These are phyloP conservation scores for Talaromyces sp. DNA, from an alignment of 2,329 filamentous ascomycete genomes.

Conservation along the genomic window DNA sequence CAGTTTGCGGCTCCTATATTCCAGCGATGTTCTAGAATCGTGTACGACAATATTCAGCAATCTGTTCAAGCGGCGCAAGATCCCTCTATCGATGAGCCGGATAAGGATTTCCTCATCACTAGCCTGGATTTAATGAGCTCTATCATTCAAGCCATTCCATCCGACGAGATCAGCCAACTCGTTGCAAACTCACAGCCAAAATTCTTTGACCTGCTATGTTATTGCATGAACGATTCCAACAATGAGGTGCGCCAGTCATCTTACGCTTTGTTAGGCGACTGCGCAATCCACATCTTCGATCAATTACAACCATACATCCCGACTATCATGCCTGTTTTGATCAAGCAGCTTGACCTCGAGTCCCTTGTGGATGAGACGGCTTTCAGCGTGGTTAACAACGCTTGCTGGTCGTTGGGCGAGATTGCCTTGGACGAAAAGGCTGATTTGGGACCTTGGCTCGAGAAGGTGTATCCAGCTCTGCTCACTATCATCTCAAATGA, in stretches of 20 bases:
- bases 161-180: conserved; percentile 70
- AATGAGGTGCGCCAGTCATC: conserved; percentile 96
- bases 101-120: conserved; percentile 96
- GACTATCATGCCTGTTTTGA: conserved; percentile 71
- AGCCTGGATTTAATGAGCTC: conserved; percentile 90
- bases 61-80: conserved; percentile 69
- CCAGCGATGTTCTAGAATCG: conserved; percentile 81
- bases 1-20: conserved; percentile 88
- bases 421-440: conserved; percentile 75
- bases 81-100: conserved; percentile 69
- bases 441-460: conserved; percentile 73
- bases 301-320: conserved; percentile 73
- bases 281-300: conserved; percentile 85
- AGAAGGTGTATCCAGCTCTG: conserved; percentile 72
- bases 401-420: conserved; percentile 94
- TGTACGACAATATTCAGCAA: conserved; percentile 86
- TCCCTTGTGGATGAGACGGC: conserved; percentile 71
- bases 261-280: conserved; percentile 91
- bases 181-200: conserved; percentile 72
- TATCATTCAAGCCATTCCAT: conserved; percentile 84
- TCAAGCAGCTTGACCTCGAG: conserved; percentile 83
- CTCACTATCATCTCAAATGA: conserved; percentile 81
- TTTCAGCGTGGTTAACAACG: conserved; percentile 95
- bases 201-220: conserved; percentile 85
- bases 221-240: conserved; percentile 87